Base-by-base conservation (phyloP, 1,284 basidiomycete species). In the Ceratobasidium sp. region DNA sequence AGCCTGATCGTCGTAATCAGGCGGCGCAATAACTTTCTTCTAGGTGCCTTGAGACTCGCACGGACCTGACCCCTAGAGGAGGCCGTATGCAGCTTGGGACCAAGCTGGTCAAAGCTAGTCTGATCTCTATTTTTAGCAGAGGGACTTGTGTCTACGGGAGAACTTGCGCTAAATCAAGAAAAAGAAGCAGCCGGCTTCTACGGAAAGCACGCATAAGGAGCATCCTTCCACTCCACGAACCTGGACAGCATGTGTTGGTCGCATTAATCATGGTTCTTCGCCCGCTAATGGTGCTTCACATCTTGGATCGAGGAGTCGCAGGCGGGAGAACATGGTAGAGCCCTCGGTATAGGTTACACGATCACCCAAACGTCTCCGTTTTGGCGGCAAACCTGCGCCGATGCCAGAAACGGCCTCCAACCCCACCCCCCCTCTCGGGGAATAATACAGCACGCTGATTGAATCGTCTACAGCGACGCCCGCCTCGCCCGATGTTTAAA, bases 241-340 rank as follows among this genome's bases (percentile, higher is more conserved):
- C 16, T 67, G 64, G n/a, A n/a, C n/a, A n/a, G n/a, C n/a, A 50
- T 67, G 36, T 67, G 64, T 12, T 50, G 64, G 34, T 50, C 55
- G 41, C 53, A 55, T 21, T 67, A 67, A 6, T 67, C 64, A 1
- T 67, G 50, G 26, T 55, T 50, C 21, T 50, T 32, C 4, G 36
- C 16, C 14, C 34, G 50, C 48, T 53, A 39, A 23, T 16, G 28
- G 12, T 18, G 9, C 43, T 18, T 6, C 9, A 45, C 18, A 45
- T 10, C 18, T 45, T 4, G 16, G 10, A 3, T n/a, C 43, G 4
- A 18, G 18, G 10, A 45, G 16, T n/a, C n/a, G n/a, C n/a, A n/a
- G n/a, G n/a, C n/a, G 9, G 16, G 43, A 26, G 48, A 4, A 6
- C 2, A 50, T 8, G 5, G 8, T 3, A 21, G 45, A 52, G n/a